Evolutionary conservation across 129 eudicot species (phyloP), one percentile per base, ranked within the genome.

Genomic region (Helianthus tuberosus): DNA sequence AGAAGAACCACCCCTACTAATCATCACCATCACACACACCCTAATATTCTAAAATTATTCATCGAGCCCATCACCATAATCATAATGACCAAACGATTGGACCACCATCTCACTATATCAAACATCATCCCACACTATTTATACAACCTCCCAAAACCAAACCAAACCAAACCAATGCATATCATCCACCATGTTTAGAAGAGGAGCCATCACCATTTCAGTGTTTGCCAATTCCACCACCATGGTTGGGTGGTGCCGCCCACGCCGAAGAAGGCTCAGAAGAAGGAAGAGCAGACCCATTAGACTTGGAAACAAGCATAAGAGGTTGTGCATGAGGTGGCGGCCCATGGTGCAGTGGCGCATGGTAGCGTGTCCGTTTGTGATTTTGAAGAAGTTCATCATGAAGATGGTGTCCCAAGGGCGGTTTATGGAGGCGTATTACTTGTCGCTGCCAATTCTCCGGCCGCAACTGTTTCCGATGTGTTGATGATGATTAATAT

Each of bases 401-500:
- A 51, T 72, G 65, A 63, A 75, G 17, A 76, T 89, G 82, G 84
- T 78, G 29, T 55, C 82, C 0, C 81, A 84, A 66, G 87, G 84
- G 6, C 59, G 72, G 62, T 67, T 80, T 79, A 65, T 84, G 46
- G 82, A 89, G 49, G 89, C 86, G 50, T 86, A 73, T 79, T 82
- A 80, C 16, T 67, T 80, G 55, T 66, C 94, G 15, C 68, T 86
- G 64, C 78, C 89, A 0, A 71, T 89, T 13, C 81, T 89, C 44
- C 89, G 91, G 10, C 91, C 96, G 20, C 91, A 84, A 27, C 17
- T 85, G 1, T 89, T 89, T 66, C 96, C 96, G 4, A 69, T 86
- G 54, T 84, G 89, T 75, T 89, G 78, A 84, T 83, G 78, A 84
- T 83, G 5, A 43, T 46, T 66, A 11, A 46, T 66, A n/a, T 54